Evolutionary conservation across 2,329 filamentous ascomycete species (phyloP).

Genomic region (Chalaropsis ovoidea): DNA sequence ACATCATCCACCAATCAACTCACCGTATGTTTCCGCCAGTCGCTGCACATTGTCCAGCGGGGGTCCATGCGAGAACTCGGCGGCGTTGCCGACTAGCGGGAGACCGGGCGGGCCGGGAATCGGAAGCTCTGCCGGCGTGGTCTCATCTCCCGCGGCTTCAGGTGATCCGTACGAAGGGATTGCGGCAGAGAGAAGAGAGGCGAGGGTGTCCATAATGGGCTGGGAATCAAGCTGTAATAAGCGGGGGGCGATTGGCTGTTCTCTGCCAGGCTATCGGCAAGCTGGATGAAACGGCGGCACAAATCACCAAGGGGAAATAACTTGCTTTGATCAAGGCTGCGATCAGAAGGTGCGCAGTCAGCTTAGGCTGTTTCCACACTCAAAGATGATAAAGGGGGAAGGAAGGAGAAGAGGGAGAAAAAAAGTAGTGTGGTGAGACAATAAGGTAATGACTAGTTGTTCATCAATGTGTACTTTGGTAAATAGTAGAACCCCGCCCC

Average conservation of each 20-base stretch:
- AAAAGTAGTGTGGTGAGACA: neutral
- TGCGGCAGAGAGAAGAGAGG: conserved; percentile 13
- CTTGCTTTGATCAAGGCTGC: no score
- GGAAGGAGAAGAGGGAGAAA: neutral
- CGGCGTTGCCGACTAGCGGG: conserved; percentile 56
- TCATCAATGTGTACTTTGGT: neutral
- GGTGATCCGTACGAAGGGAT: neutral
- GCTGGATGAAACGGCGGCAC: no score
- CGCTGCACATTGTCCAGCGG: conserved; percentile 46
- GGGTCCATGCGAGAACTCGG: conserved; percentile 51
- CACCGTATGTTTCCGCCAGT: conserved; percentile 57
- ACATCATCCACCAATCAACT: conserved; percentile 23
- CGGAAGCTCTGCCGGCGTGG: conserved; percentile 32
- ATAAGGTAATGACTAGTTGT: neutral
- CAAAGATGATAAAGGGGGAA: neutral
- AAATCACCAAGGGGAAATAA: no score
- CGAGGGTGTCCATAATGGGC: conserved; percentile 16
- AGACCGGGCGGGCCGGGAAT: conserved; percentile 56
- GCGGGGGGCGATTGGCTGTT: neutral
- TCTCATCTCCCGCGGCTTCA: neutral
- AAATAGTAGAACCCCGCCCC: neutral
- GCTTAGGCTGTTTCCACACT: neutral
- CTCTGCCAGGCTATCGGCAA: neutral
- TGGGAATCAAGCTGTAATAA: neutral
- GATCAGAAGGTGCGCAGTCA: neutral